Conservation (phyloP, 1,139 yeast species). For the Yamadazyma atmosphaerica region DNA sequence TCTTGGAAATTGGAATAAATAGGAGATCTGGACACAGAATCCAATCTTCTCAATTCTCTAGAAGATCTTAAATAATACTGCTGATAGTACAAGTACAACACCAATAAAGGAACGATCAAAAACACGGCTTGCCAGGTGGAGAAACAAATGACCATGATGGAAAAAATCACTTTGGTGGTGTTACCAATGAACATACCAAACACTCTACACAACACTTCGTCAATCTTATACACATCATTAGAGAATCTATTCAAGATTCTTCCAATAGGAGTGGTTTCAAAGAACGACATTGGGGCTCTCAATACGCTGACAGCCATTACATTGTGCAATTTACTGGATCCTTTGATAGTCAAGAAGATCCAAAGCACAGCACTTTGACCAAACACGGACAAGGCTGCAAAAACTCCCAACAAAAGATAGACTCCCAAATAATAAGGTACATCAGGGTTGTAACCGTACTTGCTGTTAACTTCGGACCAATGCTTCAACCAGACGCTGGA, state of each 20-base stretch:
- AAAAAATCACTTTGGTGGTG: conserved; percentile 71
- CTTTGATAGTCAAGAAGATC: conserved; percentile 83
- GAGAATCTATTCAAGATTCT: conserved; percentile 92
- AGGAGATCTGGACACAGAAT: conserved; percentile 91
- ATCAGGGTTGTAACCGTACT: conserved; percentile 67
- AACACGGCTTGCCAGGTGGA: conserved; percentile 88
- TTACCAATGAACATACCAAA: conserved; percentile 81
- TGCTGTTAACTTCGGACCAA: conserved; percentile 91
- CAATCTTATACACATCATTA: conserved; percentile 89
- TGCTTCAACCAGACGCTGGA: conserved; percentile 91
- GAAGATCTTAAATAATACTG: conserved; percentile 87
- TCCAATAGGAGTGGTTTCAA: conserved; percentile 97
- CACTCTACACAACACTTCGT: conserved; percentile 81
- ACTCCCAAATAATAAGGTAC: conserved; percentile 69
- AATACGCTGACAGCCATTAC: conserved; percentile 78
- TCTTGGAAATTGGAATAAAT: conserved; percentile 97
- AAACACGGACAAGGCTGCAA: conserved; percentile 58
- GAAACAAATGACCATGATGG: conserved; percentile 76
- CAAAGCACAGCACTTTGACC: conserved; percentile 71
- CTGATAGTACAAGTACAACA: conserved; percentile 81
- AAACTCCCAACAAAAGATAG: conserved; percentile 73
- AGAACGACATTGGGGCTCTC: conserved; percentile 95
- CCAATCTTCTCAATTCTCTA: conserved; percentile 91
- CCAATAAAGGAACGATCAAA: conserved; percentile 66
- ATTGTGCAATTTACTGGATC: conserved; percentile 76